These are phyloP conservation scores for Talaromyces wortmannii DNA, from an alignment of 495 filamentous ascomycete species.

Conservation along the genomic window DNA sequence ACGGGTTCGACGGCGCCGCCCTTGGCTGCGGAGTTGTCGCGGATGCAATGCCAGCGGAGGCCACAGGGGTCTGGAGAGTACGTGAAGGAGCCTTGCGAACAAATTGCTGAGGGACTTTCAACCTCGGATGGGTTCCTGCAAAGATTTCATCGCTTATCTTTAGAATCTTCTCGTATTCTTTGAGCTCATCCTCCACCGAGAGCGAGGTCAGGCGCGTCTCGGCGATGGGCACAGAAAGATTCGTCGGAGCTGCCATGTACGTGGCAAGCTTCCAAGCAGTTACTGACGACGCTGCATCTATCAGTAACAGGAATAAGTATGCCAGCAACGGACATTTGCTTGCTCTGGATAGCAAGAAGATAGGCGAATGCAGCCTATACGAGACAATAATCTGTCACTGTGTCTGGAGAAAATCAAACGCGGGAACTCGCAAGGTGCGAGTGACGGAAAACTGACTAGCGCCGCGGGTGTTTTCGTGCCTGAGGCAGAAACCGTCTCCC, in stretches of 20 bases:
- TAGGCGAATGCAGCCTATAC: not conserved
- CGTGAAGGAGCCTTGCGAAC: slow-evolving; percentile 41
- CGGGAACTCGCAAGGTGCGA: not conserved
- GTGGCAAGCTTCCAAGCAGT: not conserved
- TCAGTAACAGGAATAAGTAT: not conserved
- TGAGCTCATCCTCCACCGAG: slow-evolving; percentile 24
- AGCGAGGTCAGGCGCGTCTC: not conserved
- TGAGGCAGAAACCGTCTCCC: not conserved
- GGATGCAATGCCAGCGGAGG: slow-evolving; percentile 13
- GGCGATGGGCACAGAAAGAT: not conserved
- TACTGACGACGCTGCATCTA: not conserved
- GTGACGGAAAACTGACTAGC: too few species aligned
- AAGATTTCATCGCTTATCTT: slow-evolving; percentile 70
- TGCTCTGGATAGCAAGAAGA: not conserved
- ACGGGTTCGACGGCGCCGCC: not conserved
- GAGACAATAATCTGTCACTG: not conserved
- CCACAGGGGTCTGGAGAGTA: slow-evolving; percentile 12
- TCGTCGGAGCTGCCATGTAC: slow-evolving; percentile 24
- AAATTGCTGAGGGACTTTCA: slow-evolving; percentile 59
- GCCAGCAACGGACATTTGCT: not conserved
- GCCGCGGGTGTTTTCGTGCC: not conserved
- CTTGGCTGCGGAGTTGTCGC: slow-evolving; percentile 8
- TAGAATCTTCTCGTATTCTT: slow-evolving; percentile 67
- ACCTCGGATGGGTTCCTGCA: slow-evolving; percentile 64
- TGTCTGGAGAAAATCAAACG: not conserved